Percentiles rank a stretch among this genome's conserved stretches.
These are phyloP conservation scores for Ophiostoma sp. DNA, from an alignment of 2,329 filamentous ascomycete species.

Conservation along the genomic window DNA sequence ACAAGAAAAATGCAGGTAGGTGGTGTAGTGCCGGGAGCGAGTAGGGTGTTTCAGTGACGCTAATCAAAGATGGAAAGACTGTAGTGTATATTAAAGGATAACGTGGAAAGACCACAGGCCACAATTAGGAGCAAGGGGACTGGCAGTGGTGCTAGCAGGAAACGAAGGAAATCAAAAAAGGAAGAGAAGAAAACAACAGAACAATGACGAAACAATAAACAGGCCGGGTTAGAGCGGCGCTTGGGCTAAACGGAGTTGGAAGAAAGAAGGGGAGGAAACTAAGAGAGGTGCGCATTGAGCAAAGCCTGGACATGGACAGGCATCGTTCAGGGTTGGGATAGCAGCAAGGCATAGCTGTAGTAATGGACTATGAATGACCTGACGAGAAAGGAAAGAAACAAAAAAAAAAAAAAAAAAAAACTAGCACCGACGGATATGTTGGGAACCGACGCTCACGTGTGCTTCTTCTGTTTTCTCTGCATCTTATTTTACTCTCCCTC, in stretches of 20 bases:
- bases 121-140: not conserved
- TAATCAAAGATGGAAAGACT: slow-evolving; percentile 4
- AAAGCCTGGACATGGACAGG: not conserved
- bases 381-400: not conserved
- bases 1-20: not conserved
- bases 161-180: not conserved
- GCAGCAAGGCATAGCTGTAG: not conserved
- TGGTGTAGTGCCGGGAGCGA: slow-evolving; percentile 3
- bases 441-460: not conserved
- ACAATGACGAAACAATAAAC: not conserved
- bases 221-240: not conserved
- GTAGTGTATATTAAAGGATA: too few relatives aligned
- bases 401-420: not conserved
- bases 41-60: slow-evolving; percentile 11
- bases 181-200: not conserved
- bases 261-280: not conserved
- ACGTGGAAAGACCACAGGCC: not conserved
- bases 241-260: not conserved
- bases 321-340: not conserved
- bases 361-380: not conserved
- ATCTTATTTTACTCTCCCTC: too few relatives aligned
- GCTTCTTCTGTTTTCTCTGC: not conserved
- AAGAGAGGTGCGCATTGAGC: not conserved
- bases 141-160: not conserved
- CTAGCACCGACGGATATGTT: not conserved